phyloP scores from a whole-genome alignment of 1,284 basidiomycete species.

The Cutaneotrichosporon sp. region DNA sequence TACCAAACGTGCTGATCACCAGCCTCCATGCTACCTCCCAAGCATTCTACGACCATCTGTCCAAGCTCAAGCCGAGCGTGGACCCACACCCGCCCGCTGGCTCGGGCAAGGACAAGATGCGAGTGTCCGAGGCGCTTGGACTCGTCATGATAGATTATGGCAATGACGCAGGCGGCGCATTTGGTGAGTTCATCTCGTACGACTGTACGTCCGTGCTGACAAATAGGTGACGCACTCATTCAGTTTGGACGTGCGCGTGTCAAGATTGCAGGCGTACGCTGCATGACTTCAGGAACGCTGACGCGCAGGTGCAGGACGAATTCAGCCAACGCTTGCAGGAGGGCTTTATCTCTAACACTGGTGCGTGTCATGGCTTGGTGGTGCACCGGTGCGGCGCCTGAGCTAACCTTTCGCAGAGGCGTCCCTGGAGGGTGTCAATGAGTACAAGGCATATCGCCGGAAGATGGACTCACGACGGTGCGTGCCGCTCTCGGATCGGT shows the following conservation, averaged over 20 bases:
- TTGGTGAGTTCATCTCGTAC: slow-evolving; percentile 46
- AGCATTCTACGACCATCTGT: slow-evolving; percentile 46
- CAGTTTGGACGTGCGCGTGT: slow-evolving; percentile 75
- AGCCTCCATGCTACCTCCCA: slow-evolving; percentile 51
- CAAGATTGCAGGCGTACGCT: slow-evolving; percentile 65
- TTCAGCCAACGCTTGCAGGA: slow-evolving; percentile 59
- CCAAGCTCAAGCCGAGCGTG: slow-evolving; percentile 46
- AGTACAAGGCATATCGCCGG: slow-evolving; percentile 51
- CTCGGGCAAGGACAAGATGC: slow-evolving; percentile 48
- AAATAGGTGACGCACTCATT: slow-evolving; percentile 60
- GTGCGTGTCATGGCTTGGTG: slow-evolving; percentile 21
- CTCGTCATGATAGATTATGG: slow-evolving; percentile 82
- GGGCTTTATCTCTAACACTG: slow-evolving; percentile 67
- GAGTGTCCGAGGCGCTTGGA: slow-evolving; percentile 73
- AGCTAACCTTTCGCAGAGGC: slow-evolving; percentile 48
- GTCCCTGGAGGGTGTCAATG: slow-evolving; percentile 53
- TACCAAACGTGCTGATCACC: background rate
- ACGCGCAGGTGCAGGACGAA: slow-evolving; percentile 11
- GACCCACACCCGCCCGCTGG: slow-evolving; percentile 48
- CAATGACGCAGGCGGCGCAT: slow-evolving; percentile 71
- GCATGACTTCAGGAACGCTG: background rate
- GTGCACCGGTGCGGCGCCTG: background rate
- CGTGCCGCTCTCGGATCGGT: slow-evolving; percentile 20
- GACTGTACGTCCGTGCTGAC: slow-evolving; percentile 7
- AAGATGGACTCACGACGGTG: slow-evolving; percentile 75